Conservation (phyloP, 2,329 filamentous ascomycete species). For the Pyrenophora teres region DNA sequence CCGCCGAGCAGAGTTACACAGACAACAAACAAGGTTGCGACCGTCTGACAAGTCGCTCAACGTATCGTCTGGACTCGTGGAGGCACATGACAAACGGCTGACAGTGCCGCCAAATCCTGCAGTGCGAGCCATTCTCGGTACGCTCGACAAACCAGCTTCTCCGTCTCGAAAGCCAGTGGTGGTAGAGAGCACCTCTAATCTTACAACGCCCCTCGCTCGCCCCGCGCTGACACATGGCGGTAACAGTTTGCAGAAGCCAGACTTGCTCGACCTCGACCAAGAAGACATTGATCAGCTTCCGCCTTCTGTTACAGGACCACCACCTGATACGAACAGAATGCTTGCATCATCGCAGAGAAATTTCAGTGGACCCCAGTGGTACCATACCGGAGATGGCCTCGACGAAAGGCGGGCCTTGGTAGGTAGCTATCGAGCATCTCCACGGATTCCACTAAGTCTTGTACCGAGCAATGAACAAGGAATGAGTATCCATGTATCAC, state of each 20-base stretch:
- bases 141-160: slow-evolving; percentile 38
- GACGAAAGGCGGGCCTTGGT: slow-evolving; percentile 47
- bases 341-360: slow-evolving; percentile 20
- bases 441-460: slow-evolving; percentile 56
- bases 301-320: slow-evolving; percentile 39
- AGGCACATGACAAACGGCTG: slow-evolving; percentile 30
- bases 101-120: slow-evolving; percentile 35
- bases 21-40: slow-evolving; percentile 29
- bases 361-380: slow-evolving; percentile 43
- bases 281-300: slow-evolving; percentile 45
- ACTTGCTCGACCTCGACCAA: slow-evolving; percentile 45
- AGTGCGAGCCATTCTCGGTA: slow-evolving; percentile 39
- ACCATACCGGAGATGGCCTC: slow-evolving; percentile 39
- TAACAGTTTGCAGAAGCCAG: slow-evolving; percentile 12
- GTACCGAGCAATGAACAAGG: slow-evolving; percentile 49
- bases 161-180: slow-evolving; percentile 35
- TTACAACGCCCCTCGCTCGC: slow-evolving; percentile 60
- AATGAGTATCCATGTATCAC: slow-evolving; percentile 43
- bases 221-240: slow-evolving; percentile 38
- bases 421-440: slow-evolving; percentile 55
- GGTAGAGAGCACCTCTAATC: slow-evolving; percentile 58
- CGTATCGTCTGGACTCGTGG: slow-evolving; percentile 19
- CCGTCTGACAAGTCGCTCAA: slow-evolving; percentile 14
- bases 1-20: slow-evolving; percentile 43
- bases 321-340: slow-evolving; percentile 14